phyloP scores from a whole-genome alignment of 805 yeast genomes.

The Saccharomycopsis capsularis region DNA sequence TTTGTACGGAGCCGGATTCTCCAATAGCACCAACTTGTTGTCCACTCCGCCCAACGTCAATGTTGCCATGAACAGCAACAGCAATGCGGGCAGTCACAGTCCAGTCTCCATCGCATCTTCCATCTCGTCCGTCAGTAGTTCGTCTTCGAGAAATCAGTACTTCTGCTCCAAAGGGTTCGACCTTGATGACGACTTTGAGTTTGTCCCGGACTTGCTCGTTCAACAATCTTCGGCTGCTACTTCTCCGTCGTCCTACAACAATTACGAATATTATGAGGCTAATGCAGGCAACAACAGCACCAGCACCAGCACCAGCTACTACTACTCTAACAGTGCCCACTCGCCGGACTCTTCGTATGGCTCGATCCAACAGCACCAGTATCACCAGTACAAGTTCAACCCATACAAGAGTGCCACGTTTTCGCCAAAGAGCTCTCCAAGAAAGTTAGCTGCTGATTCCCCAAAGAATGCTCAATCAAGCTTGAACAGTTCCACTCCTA shows the following conservation, averaged over 20 bases:
- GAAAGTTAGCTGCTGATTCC: constrained; percentile 4
- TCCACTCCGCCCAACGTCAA: background rate
- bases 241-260: background rate
- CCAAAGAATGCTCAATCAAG: background rate
- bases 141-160: constrained; percentile 13
- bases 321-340: constrained; percentile 1
- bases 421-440: constrained; percentile 20
- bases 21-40: background rate
- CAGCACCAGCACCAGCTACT: background rate
- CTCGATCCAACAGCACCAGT: background rate
- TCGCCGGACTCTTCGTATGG: background rate
- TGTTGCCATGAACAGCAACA: background rate
- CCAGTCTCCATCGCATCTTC: constrained; percentile 1
- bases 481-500: constrained; percentile 6
- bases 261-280: background rate
- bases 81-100: background rate
- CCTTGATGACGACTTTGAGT: constrained; percentile 20
- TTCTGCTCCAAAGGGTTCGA: constrained; percentile 21
- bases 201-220: constrained; percentile 18
- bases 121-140: background rate
- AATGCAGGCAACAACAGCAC: background rate
- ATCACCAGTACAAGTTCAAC: constrained; percentile 16
- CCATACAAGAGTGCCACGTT: constrained; percentile 20
- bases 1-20: too few species aligned
- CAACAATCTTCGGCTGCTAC: background rate